Evolutionary conservation across 2,329 filamentous ascomycete species (phyloP), one percentile per base, ranked within the genome.

Genomic region (Lasiodiplodia citricola): DNA sequence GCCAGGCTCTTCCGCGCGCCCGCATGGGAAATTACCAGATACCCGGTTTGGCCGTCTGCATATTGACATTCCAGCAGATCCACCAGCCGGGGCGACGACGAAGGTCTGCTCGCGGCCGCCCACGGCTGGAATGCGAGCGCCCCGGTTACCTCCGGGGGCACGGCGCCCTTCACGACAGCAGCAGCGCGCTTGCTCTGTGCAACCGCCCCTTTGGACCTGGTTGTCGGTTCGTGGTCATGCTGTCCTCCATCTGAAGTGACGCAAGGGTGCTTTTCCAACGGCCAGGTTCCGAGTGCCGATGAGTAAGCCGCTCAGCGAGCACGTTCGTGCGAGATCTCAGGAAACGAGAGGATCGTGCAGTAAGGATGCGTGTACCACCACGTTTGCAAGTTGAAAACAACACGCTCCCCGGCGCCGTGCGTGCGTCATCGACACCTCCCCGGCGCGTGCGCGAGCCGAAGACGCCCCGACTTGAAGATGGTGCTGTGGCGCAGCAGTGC

Each of bases 41-140:
- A 67, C 65, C 65, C 54, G 65, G 65, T 67, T 67, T 60, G 65
- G 65, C 65, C 55, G 44, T 52, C 55, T 60, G 65, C 65, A 67
- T 67, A 66, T 57, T 66, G 64, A 66, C 64, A 66, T 66, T 66
- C 64, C 64, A 66, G 64, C 64, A 66, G 64, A 66, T 66, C 51
- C 50, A 56, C 25, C 64, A 47, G 64, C 64, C 54, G 52, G 64
- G 52, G 41, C 37, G 58, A 50, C 56, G 21, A 50, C 58, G 58
- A 62, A 31, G 58, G 25, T 62, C 41, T 62, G 58, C 58, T 37
- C 25, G 23, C 58, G 25, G 41, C 38, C 11, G 41, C 38, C 41
- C 37, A 60, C 35, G 56, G 52, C 52, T 57, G 64, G 64, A 66
- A 66, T 66, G 64, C 52, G 54, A 62, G 58, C 58, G 58, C 23